Evolutionary conservation across 768 basidiomycete genomes (phyloP).

Genomic region (Trametes elegans): DNA sequence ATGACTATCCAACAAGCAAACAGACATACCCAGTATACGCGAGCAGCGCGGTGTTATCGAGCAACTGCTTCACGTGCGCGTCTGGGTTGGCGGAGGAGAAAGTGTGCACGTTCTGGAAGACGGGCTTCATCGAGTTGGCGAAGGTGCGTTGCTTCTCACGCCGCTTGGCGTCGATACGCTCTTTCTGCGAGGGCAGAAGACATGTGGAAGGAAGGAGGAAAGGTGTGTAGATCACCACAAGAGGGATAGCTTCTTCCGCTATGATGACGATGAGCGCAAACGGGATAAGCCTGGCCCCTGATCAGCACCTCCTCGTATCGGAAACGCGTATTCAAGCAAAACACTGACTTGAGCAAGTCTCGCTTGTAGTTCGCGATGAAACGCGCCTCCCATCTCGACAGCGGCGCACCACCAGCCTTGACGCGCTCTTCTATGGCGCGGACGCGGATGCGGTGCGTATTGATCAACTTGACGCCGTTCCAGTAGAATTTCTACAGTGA

Average conservation of each 20-base stretch:
- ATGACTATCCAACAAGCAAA: constrained; percentile 7
- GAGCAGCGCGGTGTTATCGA: constrained; percentile 28
- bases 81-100: constrained; percentile 35
- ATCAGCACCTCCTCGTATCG: neutral
- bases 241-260: constrained; percentile 78
- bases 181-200: constrained; percentile 74
- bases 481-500: constrained; percentile 72
- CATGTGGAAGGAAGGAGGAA: constrained; percentile 85
- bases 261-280: constrained; percentile 73
- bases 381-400: constrained; percentile 67
- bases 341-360: constrained; percentile 67
- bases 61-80: no score
- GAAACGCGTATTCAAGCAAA: neutral
- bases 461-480: constrained; percentile 70
- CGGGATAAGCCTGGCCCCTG: constrained; percentile 60
- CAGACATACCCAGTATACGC: constrained; percentile 57
- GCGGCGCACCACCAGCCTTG: constrained; percentile 53
- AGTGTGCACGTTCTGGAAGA: constrained; percentile 22
- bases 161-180: constrained; percentile 58
- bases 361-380: constrained; percentile 64
- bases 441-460: constrained; percentile 55
- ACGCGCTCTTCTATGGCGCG: constrained; percentile 55
- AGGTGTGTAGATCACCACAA: constrained; percentile 84
- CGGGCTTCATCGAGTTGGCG: constrained; percentile 19
- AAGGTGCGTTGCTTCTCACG: constrained; percentile 39